Conservation (phyloP, 163 green algal species). For the Scenedesmus sp. region DNA sequence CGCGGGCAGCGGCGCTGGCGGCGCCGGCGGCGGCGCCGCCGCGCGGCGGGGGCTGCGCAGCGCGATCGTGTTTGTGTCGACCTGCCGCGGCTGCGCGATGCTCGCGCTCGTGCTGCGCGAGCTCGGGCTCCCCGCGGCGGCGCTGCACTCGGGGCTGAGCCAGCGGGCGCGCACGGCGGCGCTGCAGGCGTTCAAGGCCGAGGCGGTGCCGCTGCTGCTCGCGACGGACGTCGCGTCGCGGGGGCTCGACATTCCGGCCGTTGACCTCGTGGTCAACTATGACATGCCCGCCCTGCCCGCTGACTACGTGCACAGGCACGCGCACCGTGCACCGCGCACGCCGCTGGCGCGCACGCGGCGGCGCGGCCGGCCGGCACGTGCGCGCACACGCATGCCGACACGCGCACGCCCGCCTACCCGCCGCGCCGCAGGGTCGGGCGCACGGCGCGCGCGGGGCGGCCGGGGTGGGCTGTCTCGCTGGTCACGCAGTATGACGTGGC, state of each 20-base stretch:
- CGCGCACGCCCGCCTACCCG: neutral
- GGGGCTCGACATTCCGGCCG: constrained; percentile 94
- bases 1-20: constrained; percentile 20
- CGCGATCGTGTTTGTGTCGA: constrained; percentile 89
- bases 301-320: constrained; percentile 69
- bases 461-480: constrained; percentile 86
- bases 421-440: constrained; percentile 69
- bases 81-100: constrained; percentile 77
- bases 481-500: constrained; percentile 93
- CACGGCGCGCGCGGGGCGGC: constrained; percentile 82
- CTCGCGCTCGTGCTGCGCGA: constrained; percentile 79
- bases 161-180: constrained; percentile 79
- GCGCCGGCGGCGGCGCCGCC: neutral
- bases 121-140: constrained; percentile 68
- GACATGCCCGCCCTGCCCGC: constrained; percentile 81
- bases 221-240: constrained; percentile 92
- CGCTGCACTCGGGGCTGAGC: constrained; percentile 61
- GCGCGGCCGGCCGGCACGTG: too few relatives aligned
- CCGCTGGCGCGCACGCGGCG: neutral
- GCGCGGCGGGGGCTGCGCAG: constrained; percentile 50
- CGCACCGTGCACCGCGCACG: too few relatives aligned
- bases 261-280: constrained; percentile 94
- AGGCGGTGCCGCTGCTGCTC: constrained; percentile 78
- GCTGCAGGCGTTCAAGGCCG: constrained; percentile 69
- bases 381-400: too few relatives aligned